These are phyloP conservation scores for Pleomassaria siparia DNA, from an alignment of 2,329 filamentous ascomycete species.

Conservation along the genomic window DNA sequence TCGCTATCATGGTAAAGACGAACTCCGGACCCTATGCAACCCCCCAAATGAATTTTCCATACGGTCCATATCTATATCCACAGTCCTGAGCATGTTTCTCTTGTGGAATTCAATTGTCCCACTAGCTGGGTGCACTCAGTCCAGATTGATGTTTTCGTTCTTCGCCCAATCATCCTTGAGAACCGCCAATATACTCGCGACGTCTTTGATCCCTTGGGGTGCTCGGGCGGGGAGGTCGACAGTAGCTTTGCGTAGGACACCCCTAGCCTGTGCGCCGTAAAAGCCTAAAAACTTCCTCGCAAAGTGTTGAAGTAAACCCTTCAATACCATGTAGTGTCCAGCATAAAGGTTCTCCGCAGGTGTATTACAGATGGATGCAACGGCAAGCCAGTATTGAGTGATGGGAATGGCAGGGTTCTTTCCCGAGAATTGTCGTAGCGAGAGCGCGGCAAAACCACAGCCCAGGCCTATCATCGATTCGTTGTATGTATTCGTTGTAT, in stretches of 20 bases:
- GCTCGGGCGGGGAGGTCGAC: slow-evolving; percentile 66
- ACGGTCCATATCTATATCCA: no score
- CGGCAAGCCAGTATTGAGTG: slow-evolving; percentile 78
- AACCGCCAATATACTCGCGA: slow-evolving; percentile 33
- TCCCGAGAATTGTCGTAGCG: slow-evolving; percentile 69
- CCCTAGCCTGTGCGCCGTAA: slow-evolving; percentile 77
- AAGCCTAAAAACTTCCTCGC: slow-evolving; percentile 76
- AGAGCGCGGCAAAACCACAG: slow-evolving; percentile 79
- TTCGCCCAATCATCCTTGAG: slow-evolving; percentile 34
- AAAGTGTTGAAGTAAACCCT: slow-evolving; percentile 61
- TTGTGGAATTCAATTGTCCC: neutral
- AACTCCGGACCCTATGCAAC: neutral
- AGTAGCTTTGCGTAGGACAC: slow-evolving; percentile 68
- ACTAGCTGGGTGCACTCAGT: no score
- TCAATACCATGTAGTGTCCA: slow-evolving; percentile 53
- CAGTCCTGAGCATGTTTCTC: no score
- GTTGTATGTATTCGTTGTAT: slow-evolving; percentile 68
- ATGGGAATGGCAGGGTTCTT: slow-evolving; percentile 71
- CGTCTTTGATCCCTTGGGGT: slow-evolving; percentile 22
- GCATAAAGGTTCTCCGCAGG: slow-evolving; percentile 55
- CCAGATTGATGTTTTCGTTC: slow-evolving; percentile 20
- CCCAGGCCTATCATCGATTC: slow-evolving; percentile 83
- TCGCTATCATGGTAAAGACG: neutral
- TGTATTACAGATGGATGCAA: slow-evolving; percentile 77
- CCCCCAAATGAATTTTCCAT: neutral